Conservation (phyloP, 176 grass and related monocot species). For the Poa pratensis region DNA sequence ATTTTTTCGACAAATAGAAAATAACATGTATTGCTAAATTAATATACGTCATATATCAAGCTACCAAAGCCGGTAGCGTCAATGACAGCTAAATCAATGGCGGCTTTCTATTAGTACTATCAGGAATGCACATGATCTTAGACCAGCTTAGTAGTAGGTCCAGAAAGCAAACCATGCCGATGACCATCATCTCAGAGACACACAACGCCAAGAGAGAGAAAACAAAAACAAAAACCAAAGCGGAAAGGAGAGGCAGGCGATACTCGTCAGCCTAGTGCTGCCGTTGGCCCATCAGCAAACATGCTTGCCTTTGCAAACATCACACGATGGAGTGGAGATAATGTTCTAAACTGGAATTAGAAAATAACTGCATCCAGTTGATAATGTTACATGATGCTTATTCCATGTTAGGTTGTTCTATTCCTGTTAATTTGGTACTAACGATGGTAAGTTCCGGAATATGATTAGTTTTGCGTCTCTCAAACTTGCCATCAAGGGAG, state of each 20-base stretch:
- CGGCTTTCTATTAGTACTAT: background rate
- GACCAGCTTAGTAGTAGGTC: conserved; percentile 35
- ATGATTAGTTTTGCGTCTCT: no score
- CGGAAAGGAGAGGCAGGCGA: conserved; percentile 32
- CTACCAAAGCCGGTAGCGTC: background rate
- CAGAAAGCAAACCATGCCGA: conserved; percentile 24
- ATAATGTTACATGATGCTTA: conserved; percentile 35
- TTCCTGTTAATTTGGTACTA: no score
- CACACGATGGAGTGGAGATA: conserved; percentile 40
- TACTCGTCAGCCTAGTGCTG: conserved; percentile 11
- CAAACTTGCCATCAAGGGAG: no score
- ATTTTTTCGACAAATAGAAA: conserved; percentile 14
- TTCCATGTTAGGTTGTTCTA: no score
- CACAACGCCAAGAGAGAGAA: background rate
- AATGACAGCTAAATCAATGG: background rate
- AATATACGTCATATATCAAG: no score
- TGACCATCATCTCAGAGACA: conserved; percentile 23
- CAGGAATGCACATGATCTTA: conserved; percentile 26
- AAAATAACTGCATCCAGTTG: conserved; percentile 24
- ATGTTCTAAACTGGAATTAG: conserved; percentile 43
- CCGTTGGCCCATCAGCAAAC: conserved; percentile 45
- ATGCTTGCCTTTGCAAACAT: conserved; percentile 32
- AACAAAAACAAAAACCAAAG: conserved; percentile 17
- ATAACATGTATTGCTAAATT: background rate
- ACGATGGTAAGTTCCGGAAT: no score